Evolutionary conservation across 768 basidiomycete genomes (phyloP), one percentile per base, ranked within the genome.

Genomic region (Russula vinacea): DNA sequence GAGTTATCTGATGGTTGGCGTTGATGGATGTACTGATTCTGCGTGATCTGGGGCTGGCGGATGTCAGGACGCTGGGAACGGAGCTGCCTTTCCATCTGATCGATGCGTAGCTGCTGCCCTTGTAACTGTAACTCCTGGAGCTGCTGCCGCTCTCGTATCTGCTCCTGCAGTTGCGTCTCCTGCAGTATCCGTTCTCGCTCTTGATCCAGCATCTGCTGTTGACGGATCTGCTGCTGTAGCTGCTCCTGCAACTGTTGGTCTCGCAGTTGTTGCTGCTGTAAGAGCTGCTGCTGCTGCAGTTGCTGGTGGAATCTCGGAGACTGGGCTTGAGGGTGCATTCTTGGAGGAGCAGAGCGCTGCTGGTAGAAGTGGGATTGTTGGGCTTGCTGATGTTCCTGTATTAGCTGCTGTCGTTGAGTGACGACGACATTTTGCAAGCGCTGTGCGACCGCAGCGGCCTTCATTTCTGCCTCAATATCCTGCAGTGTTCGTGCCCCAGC

Each of bases 391-490:
- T 78, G 74, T 59, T 78, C 73, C 58, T 75, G 60, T 51, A 62
- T 45, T 52, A 69, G 65, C 70, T 50, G 71, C 67, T 83, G 79
- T 50, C 81, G 79, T 60, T 81, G 77, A 52, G 69, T 58, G 47
- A 67, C 44, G 39, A 59, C 53, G 59, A 63, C 52, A 66, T 66
- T 51, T 68, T 69, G 56, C 68, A 70, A 44, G 9, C 71, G 72
- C 56, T 73, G 70, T 32, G 71, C 70, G 3, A 65, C 68, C 33
- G 84, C 83, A 24, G 79, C 81, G 8, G 81, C 80, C n/a, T 81
- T 80, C 89, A 92, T 90, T 74, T 94, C 92, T 3, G 85, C 83
- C 70, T 94, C 92, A 63, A 94, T 87, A 68, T 94, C 92, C 68
- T 90, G 86, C 32, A 93, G 72, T 0, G 90, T 92, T 22, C 85